Evolutionary conservation across 139 green algal species (phyloP).

Genomic region (Asterochloris erici): DNA sequence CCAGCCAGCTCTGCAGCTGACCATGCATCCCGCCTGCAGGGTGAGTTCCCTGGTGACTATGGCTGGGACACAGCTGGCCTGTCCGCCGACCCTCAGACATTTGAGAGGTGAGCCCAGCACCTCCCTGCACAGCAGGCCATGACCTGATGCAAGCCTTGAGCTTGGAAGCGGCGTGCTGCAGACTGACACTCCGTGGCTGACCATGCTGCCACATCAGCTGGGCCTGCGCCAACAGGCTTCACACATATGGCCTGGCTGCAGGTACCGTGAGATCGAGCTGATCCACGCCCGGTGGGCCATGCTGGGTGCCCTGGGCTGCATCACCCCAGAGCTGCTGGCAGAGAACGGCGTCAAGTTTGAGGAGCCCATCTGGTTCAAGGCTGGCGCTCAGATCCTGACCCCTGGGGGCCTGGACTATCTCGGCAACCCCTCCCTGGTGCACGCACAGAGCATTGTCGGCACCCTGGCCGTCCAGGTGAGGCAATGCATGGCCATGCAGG

Average conservation of each 20-base stretch:
- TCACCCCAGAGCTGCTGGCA: slow-evolving; percentile 49
- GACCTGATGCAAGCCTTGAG: background rate
- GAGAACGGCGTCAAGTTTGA: slow-evolving; percentile 46
- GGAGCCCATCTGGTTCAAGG: slow-evolving; percentile 95
- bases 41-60: slow-evolving; percentile 82
- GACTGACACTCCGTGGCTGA: background rate
- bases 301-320: slow-evolving; percentile 76
- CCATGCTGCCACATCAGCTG: background rate
- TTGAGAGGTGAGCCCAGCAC: slow-evolving; percentile 38
- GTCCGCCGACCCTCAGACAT: slow-evolving; percentile 80
- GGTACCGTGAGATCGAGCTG: slow-evolving; percentile 71
- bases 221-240: too few species aligned
- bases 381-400: slow-evolving; percentile 89
- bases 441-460: slow-evolving; percentile 94
- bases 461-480: slow-evolving; percentile 84
- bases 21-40: slow-evolving; percentile 21
- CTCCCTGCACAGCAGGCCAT: slow-evolving; percentile 32
- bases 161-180: background rate
- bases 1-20: background rate
- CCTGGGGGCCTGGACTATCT: slow-evolving; percentile 86
- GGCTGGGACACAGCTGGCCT: slow-evolving; percentile 91
- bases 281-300: slow-evolving; percentile 89
- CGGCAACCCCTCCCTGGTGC: slow-evolving; percentile 90
- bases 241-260: background rate
- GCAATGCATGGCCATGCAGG: too few species aligned